A percentile compares a stretch with the other conserved stretches of the same genome.
These are phyloP conservation scores for Diplocarpon mali DNA, from an alignment of 2,329 filamentous ascomycete species.

Conservation along the genomic window DNA sequence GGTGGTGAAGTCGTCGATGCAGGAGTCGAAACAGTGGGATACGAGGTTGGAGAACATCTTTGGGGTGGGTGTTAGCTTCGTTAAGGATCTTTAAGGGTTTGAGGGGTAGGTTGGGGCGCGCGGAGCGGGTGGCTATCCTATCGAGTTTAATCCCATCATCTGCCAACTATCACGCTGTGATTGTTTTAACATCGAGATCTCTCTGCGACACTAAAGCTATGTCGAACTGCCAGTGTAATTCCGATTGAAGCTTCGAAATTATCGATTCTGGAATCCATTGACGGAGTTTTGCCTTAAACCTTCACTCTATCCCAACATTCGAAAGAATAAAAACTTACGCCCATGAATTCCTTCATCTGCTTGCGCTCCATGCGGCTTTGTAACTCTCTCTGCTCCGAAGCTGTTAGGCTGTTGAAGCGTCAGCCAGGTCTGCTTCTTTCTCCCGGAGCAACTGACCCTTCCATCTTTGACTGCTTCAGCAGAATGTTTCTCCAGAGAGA, in stretches of 20 bases:
- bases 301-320: not conserved
- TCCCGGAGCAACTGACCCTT: constrained; percentile 20
- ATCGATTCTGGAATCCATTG: not conserved
- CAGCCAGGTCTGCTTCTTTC: constrained; percentile 3
- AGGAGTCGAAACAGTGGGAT: constrained; percentile 90
- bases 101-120: not conserved
- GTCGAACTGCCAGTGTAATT: not conserved
- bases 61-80: constrained; percentile 9
- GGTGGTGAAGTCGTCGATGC: constrained; percentile 96
- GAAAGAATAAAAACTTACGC: constrained; percentile 46
- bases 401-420: constrained; percentile 22
- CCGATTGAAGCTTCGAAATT: no score
- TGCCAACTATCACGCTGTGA: not conserved
- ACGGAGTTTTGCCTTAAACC: not conserved
- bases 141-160: not conserved
- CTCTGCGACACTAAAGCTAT: not conserved
- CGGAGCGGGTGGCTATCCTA: no score
- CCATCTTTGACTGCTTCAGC: constrained; percentile 31
- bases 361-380: constrained; percentile 92
- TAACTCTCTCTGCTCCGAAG: constrained; percentile 79
- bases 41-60: constrained; percentile 57
- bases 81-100: not conserved
- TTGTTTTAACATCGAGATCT: not conserved
- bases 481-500: not conserved
- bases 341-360: constrained; percentile 99